Conservation (phyloP, 2,329 filamentous ascomycete species). For the Penicillium fuscoglaucum region DNA sequence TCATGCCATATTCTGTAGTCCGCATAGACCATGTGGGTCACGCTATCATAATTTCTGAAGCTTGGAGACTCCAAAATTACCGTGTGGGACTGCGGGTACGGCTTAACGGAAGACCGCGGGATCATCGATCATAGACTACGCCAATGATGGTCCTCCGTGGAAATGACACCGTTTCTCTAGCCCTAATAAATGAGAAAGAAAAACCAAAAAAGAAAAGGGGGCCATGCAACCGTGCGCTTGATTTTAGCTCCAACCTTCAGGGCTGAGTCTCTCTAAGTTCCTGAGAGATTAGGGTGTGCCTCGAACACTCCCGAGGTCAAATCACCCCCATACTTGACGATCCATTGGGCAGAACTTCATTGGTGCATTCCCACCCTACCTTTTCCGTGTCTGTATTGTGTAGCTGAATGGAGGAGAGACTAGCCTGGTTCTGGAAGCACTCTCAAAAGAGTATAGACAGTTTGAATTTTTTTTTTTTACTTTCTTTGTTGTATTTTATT, state of each 20-base stretch:
- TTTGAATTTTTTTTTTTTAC: not conserved
- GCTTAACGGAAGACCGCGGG: slow-evolving; percentile 22
- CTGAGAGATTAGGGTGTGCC: not conserved
- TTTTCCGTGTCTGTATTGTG: not conserved
- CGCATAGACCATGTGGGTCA: slow-evolving; percentile 11
- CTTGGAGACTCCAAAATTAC: slow-evolving; percentile 4
- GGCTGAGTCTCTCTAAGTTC: slow-evolving; percentile 13
- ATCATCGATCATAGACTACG: slow-evolving; percentile 23
- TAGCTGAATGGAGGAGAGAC: slow-evolving; percentile 6
- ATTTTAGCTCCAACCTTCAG: slow-evolving; percentile 27
- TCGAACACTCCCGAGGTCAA: not conserved
- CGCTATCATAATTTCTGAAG: slow-evolving; percentile 4
- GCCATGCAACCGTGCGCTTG: slow-evolving; percentile 14
- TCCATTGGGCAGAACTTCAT: not conserved
- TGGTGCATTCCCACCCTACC: not conserved
- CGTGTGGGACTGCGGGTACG: slow-evolving; percentile 24
- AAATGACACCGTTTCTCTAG: slow-evolving; percentile 16
- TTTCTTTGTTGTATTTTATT: not conserved
- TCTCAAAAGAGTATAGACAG: slow-evolving; percentile 6
- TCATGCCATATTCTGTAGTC: not conserved
- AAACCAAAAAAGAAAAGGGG: slow-evolving; percentile 3
- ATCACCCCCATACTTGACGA: not conserved
- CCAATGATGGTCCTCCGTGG: slow-evolving; percentile 5
- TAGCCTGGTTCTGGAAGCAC: slow-evolving; percentile 25
- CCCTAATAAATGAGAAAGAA: not conserved